Evolutionary conservation across 139 green algal genomes (phyloP), one percentile per base, ranked within the genome.

Genomic region (Eudorina sp.): DNA sequence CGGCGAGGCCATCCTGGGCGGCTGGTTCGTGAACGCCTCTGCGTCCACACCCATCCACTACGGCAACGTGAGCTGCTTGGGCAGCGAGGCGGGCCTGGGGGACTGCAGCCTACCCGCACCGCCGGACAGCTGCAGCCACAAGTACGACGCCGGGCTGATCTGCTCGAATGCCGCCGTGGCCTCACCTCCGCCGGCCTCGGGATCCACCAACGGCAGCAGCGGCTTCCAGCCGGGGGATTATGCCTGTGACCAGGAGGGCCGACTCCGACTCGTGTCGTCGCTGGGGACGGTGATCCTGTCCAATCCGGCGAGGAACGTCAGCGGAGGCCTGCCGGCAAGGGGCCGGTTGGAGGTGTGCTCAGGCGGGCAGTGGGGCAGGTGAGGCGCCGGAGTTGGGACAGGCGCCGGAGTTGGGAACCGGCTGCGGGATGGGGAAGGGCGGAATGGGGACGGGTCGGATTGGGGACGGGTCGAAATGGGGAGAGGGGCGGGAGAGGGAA

Each of bases 271-370:
- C 5, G 60, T 86, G 43, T 3, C 60, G 29, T 1, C 23, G 27
- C 21, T 72, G 27, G 62, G 62, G 11, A 11, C 62, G 27, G 31
- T 16, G 16, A 31, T 34, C 16, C 27, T 34, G 27, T 38, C 62
- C 36, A 72, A 34, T 34, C 23, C 27, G 27, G 3, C 8, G 40
- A 53, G 23, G 70, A 43, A 25, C 34, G 34, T 4, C 55, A 66
- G 23, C 55, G 29, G 55, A 18, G 31, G 29, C 31, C 19, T 46
- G 14, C 19, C 19, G 66, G 66, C 66, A 1, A 46, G 21, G 40
- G 80, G 80, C 0, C 64, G 82, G 34, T 13, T 88, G 66, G 82
- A 88, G 64, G 46, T 88, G 34, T 88, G 82, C 34, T 5, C 41
- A 8, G 0, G 4, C 9, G 64, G 66, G 6, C 38, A 88, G 46